A percentile compares a stretch with the other conserved stretches of the same genome.
These are phyloP conservation scores for Phytophthora tentaculata DNA, from an alignment of 352 stramenopile species.

Conservation along the genomic window DNA sequence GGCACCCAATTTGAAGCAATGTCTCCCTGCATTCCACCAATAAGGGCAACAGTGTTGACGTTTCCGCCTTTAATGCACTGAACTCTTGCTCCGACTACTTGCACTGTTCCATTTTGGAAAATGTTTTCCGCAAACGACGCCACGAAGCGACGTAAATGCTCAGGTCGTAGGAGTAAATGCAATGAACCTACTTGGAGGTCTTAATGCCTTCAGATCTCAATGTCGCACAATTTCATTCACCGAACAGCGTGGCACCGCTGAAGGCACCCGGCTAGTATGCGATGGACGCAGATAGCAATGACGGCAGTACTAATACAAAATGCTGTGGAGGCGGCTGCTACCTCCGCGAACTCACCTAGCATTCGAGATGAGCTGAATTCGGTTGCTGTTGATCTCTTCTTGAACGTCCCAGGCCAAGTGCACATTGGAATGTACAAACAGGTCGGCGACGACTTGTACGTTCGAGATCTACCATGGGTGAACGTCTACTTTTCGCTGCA, in stretches of 20 bases:
- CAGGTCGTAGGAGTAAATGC: slow-evolving; percentile 11
- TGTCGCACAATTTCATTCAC: slow-evolving; percentile 20
- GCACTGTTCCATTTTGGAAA: slow-evolving; percentile 13
- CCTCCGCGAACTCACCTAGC: not conserved
- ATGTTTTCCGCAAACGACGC: not conserved
- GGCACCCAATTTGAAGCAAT: too few relatives aligned
- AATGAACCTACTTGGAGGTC: not conserved
- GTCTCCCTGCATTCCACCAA: too few relatives aligned
- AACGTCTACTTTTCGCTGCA: slow-evolving; percentile 50
- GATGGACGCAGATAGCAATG: slow-evolving; percentile 9
- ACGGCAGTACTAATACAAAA: not conserved
- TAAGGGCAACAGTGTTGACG: too few relatives aligned
- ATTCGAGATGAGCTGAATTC: slow-evolving; percentile 2
- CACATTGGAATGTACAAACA: slow-evolving; percentile 43
- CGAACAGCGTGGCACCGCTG: not conserved
- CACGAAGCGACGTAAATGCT: slow-evolving; percentile 21
- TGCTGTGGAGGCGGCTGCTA: not conserved
- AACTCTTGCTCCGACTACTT: slow-evolving; percentile 17
- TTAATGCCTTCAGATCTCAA: not conserved
- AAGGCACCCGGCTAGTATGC: not conserved
- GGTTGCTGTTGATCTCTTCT: slow-evolving; percentile 35
- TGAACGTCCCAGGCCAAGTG: slow-evolving; percentile 35
- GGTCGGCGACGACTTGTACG: slow-evolving; percentile 28
- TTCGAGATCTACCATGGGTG: slow-evolving; percentile 36
- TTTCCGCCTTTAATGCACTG: too few relatives aligned